Base-by-base conservation (phyloP, 139 green algal genomes). In the Micromonas pusilla region DNA sequence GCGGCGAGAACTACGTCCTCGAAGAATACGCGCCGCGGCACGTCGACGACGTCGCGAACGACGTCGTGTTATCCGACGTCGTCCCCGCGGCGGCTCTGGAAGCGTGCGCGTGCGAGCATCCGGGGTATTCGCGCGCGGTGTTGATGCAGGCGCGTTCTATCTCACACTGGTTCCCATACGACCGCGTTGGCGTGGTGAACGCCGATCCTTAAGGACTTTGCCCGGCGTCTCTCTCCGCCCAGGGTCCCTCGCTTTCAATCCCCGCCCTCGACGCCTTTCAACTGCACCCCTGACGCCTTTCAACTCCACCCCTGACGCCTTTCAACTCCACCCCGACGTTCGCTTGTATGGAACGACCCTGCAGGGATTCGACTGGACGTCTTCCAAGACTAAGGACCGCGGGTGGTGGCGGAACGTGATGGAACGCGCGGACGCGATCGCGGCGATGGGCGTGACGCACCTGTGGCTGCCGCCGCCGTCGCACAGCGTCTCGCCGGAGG, bases 401-500 rank as follows among this genome's bases (percentile, higher is more conserved):
- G 20, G 3, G n/a, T 39, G n/a, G 33, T 45, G n/a, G 13, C n/a
- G 63, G 28, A 34, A 70, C 45, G 5, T 30, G n/a, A 6, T 16
- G 26, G 37, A 76, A 79, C 4, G 52, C 45, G 28, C 28, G 37
- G 19, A 33, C 79, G 60, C 53, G 9, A 57, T 57, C 45, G 45
- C 45, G 9, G 45, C 45, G 9, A 57, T 16, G 80, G 95, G 94
- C 67, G 91, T 97, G 84, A 97, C 93, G 6, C 72, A 84, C 36
- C 71, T 99, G 0, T 98, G 95, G 95, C 80, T 99, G 78, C 95
- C 95, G 31, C 95, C 95, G 0, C 89, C 93, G 34, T 93, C 87
- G 53, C 89, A 97, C 82, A 90, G 83, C 3, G 95, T 98, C 9
- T 88, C 78, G n/a, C 80, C 88, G 16, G 91, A 97, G 85, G 94